phyloP scores from a whole-genome alignment of 75 land plant genomes.

The Chamaecyparis obtusa region DNA sequence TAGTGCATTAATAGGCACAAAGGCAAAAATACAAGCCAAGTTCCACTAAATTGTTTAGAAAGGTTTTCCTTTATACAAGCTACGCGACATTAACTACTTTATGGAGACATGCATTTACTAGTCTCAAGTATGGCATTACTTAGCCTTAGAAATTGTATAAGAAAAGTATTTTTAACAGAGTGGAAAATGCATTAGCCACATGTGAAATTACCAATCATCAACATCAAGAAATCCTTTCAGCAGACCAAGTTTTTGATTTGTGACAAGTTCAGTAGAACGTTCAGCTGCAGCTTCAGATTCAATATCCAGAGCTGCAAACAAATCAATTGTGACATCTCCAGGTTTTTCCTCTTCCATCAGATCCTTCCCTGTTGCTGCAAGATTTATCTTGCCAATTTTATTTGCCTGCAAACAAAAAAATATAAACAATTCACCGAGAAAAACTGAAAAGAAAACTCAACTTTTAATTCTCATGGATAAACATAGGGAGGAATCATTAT shows the following conservation, averaged over 20 bases:
- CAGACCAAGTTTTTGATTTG: constrained; percentile 85
- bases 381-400: constrained; percentile 98
- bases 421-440: neutral
- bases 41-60: neutral
- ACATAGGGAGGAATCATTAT: neutral
- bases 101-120: neutral
- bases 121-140: neutral
- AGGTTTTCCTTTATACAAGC: neutral
- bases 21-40: neutral
- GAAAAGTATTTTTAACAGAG: neutral
- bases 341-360: constrained; percentile 99
- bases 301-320: constrained; percentile 90
- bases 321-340: constrained; percentile 88
- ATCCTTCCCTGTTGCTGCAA: constrained; percentile 99
- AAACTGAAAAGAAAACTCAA: neutral
- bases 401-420: constrained; percentile 61
- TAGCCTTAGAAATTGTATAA: neutral
- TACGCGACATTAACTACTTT: neutral
- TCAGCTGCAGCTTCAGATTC: constrained; percentile 81
- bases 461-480: neutral
- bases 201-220: constrained; percentile 75
- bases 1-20: neutral
- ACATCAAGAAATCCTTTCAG: constrained; percentile 90
- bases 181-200: neutral
- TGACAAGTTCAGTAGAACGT: constrained; percentile 67